These are phyloP conservation scores for Candida sojae DNA, from an alignment of 1,139 yeast genomes.

Conservation along the genomic window DNA sequence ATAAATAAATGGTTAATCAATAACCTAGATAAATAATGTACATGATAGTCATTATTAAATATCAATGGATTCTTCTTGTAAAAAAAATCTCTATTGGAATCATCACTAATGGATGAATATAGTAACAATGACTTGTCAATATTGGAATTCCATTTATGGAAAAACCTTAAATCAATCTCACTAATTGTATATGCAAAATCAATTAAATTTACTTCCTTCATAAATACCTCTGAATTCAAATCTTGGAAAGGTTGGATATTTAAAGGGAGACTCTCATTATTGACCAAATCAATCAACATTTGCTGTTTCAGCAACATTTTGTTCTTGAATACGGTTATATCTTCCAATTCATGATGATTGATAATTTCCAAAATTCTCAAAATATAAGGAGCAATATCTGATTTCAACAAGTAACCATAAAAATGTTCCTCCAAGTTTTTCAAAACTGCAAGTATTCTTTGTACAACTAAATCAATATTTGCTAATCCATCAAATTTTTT, in stretches of 20 bases:
- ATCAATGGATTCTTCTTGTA: constrained; percentile 52
- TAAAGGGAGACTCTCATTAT: constrained; percentile 16
- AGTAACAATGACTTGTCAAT: constrained; percentile 45
- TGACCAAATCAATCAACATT: constrained; percentile 32
- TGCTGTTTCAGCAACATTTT: constrained; percentile 39
- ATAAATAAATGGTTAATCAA: constrained; percentile 70
- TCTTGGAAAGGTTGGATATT: constrained; percentile 32
- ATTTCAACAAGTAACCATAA: constrained; percentile 40
- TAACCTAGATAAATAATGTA: constrained; percentile 77
- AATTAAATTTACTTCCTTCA: constrained; percentile 44
- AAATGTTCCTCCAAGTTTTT: constrained; percentile 36
- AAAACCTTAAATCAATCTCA: constrained; percentile 57
- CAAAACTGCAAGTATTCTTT: constrained; percentile 41
- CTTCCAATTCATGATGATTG: constrained; percentile 13
- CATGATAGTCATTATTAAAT: constrained; percentile 65
- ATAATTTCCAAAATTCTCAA: constrained; percentile 35
- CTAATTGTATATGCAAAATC: constrained; percentile 58
- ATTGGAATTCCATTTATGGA: constrained; percentile 74
- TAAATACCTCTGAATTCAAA: constrained; percentile 38
- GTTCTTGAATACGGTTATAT: constrained; percentile 26
- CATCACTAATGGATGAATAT: constrained; percentile 25
- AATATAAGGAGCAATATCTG: constrained; percentile 43
- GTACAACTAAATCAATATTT: constrained; percentile 30
- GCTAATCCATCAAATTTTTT: constrained; percentile 23
- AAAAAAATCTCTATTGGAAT: constrained; percentile 27